phyloP scores from a whole-genome alignment of 2,329 filamentous ascomycete species.

The Drechslerella coelobrocha region DNA sequence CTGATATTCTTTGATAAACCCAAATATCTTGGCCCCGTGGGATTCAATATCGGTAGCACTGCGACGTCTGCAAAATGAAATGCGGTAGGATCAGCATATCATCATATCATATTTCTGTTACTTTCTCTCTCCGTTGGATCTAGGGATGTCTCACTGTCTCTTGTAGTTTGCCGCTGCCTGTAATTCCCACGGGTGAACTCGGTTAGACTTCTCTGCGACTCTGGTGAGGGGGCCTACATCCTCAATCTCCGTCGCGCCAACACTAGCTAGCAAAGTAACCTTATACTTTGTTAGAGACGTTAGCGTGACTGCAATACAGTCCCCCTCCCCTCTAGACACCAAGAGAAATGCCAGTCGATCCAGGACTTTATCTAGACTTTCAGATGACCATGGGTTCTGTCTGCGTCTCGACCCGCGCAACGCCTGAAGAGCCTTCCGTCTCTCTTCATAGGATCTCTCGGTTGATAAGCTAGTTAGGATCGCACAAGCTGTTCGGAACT shows the following conservation, averaged over 20 bases:
- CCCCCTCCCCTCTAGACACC: background rate
- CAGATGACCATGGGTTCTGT: background rate
- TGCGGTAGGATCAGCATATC: background rate
- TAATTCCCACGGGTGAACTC: background rate
- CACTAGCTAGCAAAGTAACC: background rate
- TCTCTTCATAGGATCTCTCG: background rate
- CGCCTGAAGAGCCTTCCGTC: background rate
- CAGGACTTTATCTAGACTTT: background rate
- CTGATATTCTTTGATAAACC: background rate
- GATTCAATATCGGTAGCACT: background rate
- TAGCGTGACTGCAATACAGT: slow-evolving; percentile 9
- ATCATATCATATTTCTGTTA: background rate
- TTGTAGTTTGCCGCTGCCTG: too few relatives aligned
- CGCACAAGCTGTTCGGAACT: background rate
- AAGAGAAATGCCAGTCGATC: slow-evolving; percentile 7
- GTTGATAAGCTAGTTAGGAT: background rate
- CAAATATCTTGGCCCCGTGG: slow-evolving; percentile 4
- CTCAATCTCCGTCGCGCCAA: background rate
- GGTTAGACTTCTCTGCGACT: background rate
- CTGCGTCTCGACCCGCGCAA: background rate
- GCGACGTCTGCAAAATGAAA: background rate
- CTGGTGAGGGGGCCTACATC: background rate
- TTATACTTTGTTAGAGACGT: slow-evolving; percentile 4
- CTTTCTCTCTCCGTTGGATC: too few relatives aligned
- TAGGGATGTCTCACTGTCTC: too few relatives aligned